A percentile compares a stretch with the other conserved stretches of the same genome.
These are phyloP conservation scores for Syzygium grande DNA, from an alignment of 345 rosid genomes.

Conservation along the genomic window DNA sequence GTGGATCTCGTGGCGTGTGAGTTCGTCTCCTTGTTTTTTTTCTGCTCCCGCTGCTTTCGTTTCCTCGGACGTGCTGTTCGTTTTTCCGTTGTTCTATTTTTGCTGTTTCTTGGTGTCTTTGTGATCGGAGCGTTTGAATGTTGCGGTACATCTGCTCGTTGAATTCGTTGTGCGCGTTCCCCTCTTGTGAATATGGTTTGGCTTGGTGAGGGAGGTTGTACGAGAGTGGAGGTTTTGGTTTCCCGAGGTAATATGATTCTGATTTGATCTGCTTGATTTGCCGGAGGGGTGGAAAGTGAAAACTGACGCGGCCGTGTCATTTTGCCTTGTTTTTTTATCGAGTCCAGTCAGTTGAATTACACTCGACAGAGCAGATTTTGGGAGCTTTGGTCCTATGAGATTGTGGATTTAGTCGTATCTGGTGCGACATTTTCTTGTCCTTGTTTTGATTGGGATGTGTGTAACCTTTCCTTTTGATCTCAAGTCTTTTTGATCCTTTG, in stretches of 20 bases:
- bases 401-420: neutral
- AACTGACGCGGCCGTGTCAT: neutral
- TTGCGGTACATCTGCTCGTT: neutral
- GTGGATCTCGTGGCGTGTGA: neutral
- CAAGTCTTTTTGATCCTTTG: neutral
- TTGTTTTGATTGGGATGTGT: neutral
- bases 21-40: neutral
- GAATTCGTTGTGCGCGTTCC: neutral
- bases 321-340: neutral
- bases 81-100: no score
- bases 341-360: neutral
- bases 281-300: neutral
- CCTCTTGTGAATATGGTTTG: neutral
- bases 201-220: neutral
- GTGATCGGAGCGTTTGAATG: neutral
- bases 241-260: neutral
- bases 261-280: neutral
- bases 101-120: neutral
- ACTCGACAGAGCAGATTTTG: neutral
- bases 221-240: neutral
- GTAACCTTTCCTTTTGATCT: neutral
- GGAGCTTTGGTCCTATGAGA: neutral
- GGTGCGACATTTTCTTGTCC: neutral
- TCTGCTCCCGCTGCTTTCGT: neutral
- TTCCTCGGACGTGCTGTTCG: neutral